Evolutionary conservation across 768 basidiomycete species (phyloP), one percentile per base, ranked within the genome.

Genomic region (Leccinum subgranulosum): DNA sequence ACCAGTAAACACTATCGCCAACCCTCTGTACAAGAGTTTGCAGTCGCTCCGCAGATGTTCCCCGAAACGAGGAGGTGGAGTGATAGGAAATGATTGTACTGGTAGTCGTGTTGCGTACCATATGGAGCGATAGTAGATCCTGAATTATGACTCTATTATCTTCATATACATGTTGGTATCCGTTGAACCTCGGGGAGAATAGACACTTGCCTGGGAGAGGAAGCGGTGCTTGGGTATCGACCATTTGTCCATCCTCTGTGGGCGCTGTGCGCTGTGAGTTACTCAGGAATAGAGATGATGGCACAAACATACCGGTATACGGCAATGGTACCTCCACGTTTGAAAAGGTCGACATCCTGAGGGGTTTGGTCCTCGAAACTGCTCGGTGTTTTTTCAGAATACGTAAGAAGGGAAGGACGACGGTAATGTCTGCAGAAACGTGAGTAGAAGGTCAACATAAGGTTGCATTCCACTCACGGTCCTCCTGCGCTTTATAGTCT

Each of bases 351-450:
- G 68, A 50, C 19, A 62, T 60, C 25, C 59, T 60, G 14, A 68
- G 58, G 1, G 50, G 55, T 33, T 11, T 56, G 28, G 60, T 49
- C 55, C 67, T 59, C 33, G 10, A 19, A 31, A 63, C 64, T 4
- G 73, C 72, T 25, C 51, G 56, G 34, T 51, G 55, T 52, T 71
- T 69, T 58, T 69, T 66, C 55, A 78, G 72, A 3, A 69, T 65
- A n/a, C 81, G 76, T 34, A 74, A 60, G 55, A 78, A 80, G 2
- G 72, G 73, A 23, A 80, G 65, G 6, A 76, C 66, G 28, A 80
- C 68, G 4, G 79, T 80, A 43, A 80, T 74, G 55, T 78, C 78
- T 79, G 19, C 19, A 55, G 10, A 23, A n/a, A 50, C n/a, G 51
- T 55, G 27, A 64, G 50, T 7, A 39, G 4, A 27, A 12, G 34